A percentile compares a stretch with the other conserved stretches of the same genome.
Conservation (phyloP, 352 stramenopile species). For the Pythium vanterpoolii region DNA sequence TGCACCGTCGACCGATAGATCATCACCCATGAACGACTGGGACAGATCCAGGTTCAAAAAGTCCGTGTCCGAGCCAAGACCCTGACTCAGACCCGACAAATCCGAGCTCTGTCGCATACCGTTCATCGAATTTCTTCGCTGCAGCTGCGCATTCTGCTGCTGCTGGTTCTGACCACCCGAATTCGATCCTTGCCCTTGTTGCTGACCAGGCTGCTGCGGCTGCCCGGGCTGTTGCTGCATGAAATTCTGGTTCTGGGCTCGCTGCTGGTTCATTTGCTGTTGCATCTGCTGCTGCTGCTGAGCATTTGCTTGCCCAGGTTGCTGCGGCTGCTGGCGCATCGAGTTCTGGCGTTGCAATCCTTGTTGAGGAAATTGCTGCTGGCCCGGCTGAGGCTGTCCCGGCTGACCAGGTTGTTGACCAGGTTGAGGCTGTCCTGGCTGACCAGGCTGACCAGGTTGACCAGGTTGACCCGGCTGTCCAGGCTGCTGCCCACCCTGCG, state of each 20-base stretch:
- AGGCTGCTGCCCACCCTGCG: constrained; percentile 49
- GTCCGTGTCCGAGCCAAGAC: constrained; percentile 50
- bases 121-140: constrained; percentile 39
- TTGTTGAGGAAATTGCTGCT: too few relatives aligned
- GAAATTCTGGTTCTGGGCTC: constrained; percentile 50
- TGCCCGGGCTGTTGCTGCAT: constrained; percentile 62
- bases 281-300: constrained; percentile 29
- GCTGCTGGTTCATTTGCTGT: constrained; percentile 45
- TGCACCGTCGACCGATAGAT: constrained; percentile 34
- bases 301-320: constrained; percentile 22
- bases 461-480: constrained; percentile 28
- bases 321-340: constrained; percentile 24
- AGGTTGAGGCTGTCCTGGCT: constrained; percentile 7
- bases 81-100: constrained; percentile 40
- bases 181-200: constrained; percentile 28
- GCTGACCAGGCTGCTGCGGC: constrained; percentile 37
- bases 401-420: constrained; percentile 17
- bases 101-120: constrained; percentile 50
- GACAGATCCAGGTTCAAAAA: constrained; percentile 83
- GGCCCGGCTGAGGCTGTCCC: constrained; percentile 30
- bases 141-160: constrained; percentile 32
- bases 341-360: too few relatives aligned
- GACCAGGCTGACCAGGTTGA: constrained; percentile 23
- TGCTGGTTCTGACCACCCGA: constrained; percentile 8
- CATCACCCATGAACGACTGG: constrained; percentile 61